Evolutionary conservation across 352 stramenopile species (phyloP).

Genomic region (Blastocystis sp.): DNA sequence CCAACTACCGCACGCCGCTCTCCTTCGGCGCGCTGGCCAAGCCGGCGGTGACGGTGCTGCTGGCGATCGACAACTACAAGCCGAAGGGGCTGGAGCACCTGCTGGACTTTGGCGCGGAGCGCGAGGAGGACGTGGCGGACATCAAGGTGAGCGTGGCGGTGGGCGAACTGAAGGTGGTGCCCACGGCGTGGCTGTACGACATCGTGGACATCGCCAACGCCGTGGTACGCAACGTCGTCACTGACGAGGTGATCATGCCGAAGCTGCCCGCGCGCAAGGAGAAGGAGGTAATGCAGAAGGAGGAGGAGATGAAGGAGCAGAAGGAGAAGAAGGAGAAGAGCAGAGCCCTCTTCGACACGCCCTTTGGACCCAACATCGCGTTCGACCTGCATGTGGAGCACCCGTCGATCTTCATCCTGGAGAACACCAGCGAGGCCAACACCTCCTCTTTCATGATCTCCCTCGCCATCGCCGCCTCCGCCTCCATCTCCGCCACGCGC

Average conservation of each 20-base stretch:
- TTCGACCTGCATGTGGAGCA: constrained; percentile 51
- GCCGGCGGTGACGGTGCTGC: constrained; percentile 24
- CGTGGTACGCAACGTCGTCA: not conserved
- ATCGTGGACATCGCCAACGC: constrained; percentile 50
- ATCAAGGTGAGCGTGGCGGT: constrained; percentile 20
- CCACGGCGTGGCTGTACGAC: constrained; percentile 57
- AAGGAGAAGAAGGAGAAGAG: not conserved
- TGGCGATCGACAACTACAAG: not conserved
- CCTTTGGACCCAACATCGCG: constrained; percentile 1
- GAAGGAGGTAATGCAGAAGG: not conserved
- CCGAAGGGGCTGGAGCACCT: not conserved
- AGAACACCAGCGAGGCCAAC: constrained; percentile 14
- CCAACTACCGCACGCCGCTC: constrained; percentile 23
- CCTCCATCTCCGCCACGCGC: constrained; percentile 20
- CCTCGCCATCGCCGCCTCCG: constrained; percentile 5
- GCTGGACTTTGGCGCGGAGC: not conserved
- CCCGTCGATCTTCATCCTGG: constrained; percentile 58
- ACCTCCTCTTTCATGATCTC: constrained; percentile 44
- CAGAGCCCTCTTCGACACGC: not conserved
- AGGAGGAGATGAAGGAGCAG: not conserved
- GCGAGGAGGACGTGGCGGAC: not conserved
- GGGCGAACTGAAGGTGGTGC: constrained; percentile 39
- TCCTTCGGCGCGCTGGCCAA: constrained; percentile 30
- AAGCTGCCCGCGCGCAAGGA: not conserved
- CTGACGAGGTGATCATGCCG: not conserved